phyloP scores from a whole-genome alignment of 2,329 filamentous ascomycete genomes.

The Ceratocystis destructans region DNA sequence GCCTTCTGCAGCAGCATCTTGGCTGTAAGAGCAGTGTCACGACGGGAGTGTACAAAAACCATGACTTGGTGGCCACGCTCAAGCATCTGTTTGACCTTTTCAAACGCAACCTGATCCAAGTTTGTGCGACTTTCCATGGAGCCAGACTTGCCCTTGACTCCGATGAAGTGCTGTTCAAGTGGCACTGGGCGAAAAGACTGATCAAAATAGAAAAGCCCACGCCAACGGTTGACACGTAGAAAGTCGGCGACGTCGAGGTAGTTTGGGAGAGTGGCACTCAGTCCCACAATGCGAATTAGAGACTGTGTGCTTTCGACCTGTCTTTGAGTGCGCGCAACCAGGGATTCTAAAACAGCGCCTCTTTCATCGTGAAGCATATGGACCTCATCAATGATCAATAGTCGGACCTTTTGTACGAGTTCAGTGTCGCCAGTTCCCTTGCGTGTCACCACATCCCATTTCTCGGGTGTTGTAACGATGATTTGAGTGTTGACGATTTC shows the following conservation, averaged over 20 bases:
- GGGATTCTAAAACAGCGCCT: constrained; percentile 85
- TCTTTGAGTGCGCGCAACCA: constrained; percentile 86
- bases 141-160: constrained; percentile 81
- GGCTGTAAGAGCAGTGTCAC: constrained; percentile 83
- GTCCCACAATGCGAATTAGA: constrained; percentile 85
- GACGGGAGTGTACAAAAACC: constrained; percentile 96
- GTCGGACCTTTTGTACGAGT: constrained; percentile 87
- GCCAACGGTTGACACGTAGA: constrained; percentile 83
- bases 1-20: constrained; percentile 79
- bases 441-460: constrained; percentile 96
- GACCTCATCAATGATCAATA: constrained; percentile 96
- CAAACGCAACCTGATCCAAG: constrained; percentile 72
- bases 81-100: constrained; percentile 91
- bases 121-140: constrained; percentile 76
- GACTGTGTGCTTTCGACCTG: constrained; percentile 98
- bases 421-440: constrained; percentile 97
- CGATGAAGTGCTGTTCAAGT: constrained; percentile 91
- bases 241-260: constrained; percentile 96
- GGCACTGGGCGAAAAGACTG: constrained; percentile 90
- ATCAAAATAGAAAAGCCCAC: constrained; percentile 94
- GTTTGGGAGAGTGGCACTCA: constrained; percentile 92
- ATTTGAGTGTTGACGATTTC: constrained; percentile 95
- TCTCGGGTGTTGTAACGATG: constrained; percentile 96
- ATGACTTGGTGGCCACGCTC: constrained; percentile 89
- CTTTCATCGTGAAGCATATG: constrained; percentile 99